Evolutionary conservation across 306 rosid genomes (phyloP).

Genomic region (Cicer cuneatum): DNA sequence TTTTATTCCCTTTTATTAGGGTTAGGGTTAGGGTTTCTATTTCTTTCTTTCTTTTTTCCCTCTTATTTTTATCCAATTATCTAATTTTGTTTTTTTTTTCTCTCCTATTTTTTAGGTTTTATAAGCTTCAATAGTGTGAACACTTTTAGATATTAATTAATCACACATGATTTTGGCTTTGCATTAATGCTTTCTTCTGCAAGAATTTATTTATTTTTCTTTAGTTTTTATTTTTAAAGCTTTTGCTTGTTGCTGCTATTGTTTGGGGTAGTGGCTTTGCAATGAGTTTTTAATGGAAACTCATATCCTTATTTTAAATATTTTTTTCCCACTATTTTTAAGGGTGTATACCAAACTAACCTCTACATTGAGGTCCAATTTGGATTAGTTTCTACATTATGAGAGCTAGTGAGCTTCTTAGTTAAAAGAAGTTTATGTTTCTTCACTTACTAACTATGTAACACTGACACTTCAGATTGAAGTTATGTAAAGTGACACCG

Average conservation of each 20-base stretch:
- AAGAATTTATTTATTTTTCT: not conserved
- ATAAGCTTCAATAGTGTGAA: conserved; percentile 10
- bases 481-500: too few relatives aligned
- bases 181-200: not conserved
- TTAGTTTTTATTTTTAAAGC: not conserved
- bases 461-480: too few relatives aligned
- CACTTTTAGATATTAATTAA: not conserved
- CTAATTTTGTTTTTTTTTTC: not conserved
- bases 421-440: not conserved
- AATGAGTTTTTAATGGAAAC: not conserved
- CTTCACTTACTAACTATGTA: not conserved
- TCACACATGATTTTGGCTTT: not conserved
- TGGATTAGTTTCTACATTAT: not conserved
- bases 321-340: not conserved
- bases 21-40: conserved; percentile 45
- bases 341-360: not conserved
- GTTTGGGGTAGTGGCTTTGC: conserved; percentile 1
- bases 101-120: not conserved
- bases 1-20: conserved; percentile 12
- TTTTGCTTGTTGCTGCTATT: conserved; percentile 11
- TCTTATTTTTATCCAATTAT: not conserved
- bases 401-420: not conserved
- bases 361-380: not conserved
- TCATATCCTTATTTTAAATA: not conserved
- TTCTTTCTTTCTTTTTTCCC: not conserved